phyloP scores from a whole-genome alignment of 352 stramenopile genomes.

The Phytophthora lateralis region DNA sequence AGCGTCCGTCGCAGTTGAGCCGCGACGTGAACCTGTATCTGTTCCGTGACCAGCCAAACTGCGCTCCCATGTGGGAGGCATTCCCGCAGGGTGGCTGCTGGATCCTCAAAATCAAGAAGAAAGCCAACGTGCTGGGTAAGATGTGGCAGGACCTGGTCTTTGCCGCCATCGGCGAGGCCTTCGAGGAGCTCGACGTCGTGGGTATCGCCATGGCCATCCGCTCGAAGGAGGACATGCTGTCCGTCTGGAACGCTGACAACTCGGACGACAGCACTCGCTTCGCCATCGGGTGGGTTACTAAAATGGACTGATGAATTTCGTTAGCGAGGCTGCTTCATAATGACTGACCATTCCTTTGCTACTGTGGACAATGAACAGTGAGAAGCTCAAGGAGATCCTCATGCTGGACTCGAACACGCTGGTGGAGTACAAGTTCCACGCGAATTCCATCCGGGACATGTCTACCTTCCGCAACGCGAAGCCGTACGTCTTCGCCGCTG shows the following conservation, averaged over 20 bases:
- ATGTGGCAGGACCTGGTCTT: slow-evolving; percentile 96
- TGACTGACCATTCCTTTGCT: slow-evolving; percentile 10
- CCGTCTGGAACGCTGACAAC: slow-evolving; percentile 95
- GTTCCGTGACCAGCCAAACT: slow-evolving; percentile 90
- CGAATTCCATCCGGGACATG: slow-evolving; percentile 93
- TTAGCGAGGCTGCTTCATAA: not conserved
- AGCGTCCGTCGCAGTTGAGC: slow-evolving; percentile 91
- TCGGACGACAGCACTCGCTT: slow-evolving; percentile 87
- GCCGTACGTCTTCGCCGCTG: slow-evolving; percentile 90
- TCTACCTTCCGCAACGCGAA: slow-evolving; percentile 94
- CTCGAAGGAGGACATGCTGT: slow-evolving; percentile 95
- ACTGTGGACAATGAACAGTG: slow-evolving; percentile 40
- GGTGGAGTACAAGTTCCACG: slow-evolving; percentile 96
- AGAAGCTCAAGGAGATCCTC: slow-evolving; percentile 94
- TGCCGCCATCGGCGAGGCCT: slow-evolving; percentile 91
- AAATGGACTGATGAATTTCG: not conserved
- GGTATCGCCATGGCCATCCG: slow-evolving; percentile 93
- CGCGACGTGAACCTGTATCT: slow-evolving; percentile 94
- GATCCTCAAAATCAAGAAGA: slow-evolving; percentile 96
- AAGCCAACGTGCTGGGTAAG: slow-evolving; percentile 93
- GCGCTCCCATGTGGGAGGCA: slow-evolving; percentile 90
- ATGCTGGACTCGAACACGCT: slow-evolving; percentile 94
- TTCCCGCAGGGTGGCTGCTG: slow-evolving; percentile 94
- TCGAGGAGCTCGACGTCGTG: slow-evolving; percentile 92
- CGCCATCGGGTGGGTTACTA: slow-evolving; percentile 66